phyloP scores from a whole-genome alignment of 352 stramenopile genomes.

The Globisporangium iwayamae region DNA sequence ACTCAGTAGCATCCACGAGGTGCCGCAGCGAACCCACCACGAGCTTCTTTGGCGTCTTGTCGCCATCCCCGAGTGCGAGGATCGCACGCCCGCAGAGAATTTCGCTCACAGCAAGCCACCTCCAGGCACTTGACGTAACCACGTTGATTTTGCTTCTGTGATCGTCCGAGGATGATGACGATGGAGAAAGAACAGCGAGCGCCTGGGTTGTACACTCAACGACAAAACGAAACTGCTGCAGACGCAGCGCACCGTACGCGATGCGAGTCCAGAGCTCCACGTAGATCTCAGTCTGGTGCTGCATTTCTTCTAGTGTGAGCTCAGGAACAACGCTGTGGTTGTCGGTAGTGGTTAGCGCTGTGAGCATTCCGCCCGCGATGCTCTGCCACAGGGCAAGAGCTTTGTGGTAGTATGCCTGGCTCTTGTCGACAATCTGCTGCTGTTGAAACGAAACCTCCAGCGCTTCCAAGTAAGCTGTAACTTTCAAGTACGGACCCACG shows the following conservation, averaged over 20 bases:
- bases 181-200: constrained; percentile 16
- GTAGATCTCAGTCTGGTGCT: constrained; percentile 59
- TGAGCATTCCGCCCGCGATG: constrained; percentile 29
- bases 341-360: constrained; percentile 20
- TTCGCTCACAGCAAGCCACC: constrained; percentile 70
- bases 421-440: constrained; percentile 43
- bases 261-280: constrained; percentile 73
- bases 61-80: constrained; percentile 38
- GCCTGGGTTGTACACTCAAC: constrained; percentile 53
- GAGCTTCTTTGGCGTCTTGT: constrained; percentile 40
- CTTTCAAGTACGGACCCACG: constrained; percentile 31
- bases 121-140: constrained; percentile 31
- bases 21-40: constrained; percentile 49
- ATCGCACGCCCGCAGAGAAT: constrained; percentile 53
- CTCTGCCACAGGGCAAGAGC: constrained; percentile 47
- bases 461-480: constrained; percentile 49
- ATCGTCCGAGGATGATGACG: constrained; percentile 21
- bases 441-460: constrained; percentile 39
- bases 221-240: constrained; percentile 44
- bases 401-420: constrained; percentile 51
- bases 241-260: constrained; percentile 48
- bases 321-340: neutral
- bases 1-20: constrained; percentile 48
- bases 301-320: constrained; percentile 43
- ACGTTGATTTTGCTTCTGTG: neutral